Conservation (phyloP, 1,139 yeast genomes). For the Candida tropicalis region DNA sequence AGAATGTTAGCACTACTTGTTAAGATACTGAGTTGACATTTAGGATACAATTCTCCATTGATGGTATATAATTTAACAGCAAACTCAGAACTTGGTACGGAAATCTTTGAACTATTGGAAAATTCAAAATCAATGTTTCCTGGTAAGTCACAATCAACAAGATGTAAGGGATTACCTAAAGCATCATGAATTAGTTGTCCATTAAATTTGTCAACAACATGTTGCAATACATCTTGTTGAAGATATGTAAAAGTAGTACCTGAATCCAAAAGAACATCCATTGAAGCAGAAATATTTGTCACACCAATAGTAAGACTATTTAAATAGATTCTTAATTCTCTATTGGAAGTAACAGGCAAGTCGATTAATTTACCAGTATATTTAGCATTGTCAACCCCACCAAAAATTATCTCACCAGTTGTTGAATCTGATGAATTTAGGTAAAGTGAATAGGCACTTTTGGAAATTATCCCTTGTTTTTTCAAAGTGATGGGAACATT, state of each 20-base stretch:
- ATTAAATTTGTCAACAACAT: slow-evolving; percentile 25
- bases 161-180: background rate
- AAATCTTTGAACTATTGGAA: slow-evolving; percentile 10
- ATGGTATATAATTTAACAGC: slow-evolving; percentile 18
- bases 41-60: slow-evolving; percentile 5
- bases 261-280: slow-evolving; percentile 22
- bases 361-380: slow-evolving; percentile 23
- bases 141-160: slow-evolving; percentile 6
- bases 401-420: slow-evolving; percentile 30
- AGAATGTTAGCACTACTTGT: slow-evolving; percentile 17
- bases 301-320: slow-evolving; percentile 2
- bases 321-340: slow-evolving; percentile 9
- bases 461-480: slow-evolving; percentile 49
- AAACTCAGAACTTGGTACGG: slow-evolving; percentile 10
- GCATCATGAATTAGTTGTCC: slow-evolving; percentile 9
- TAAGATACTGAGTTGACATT: slow-evolving; percentile 8
- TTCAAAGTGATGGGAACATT: slow-evolving; percentile 35
- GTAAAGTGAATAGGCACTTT: slow-evolving; percentile 39
- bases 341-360: slow-evolving; percentile 10
- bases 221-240: slow-evolving; percentile 19
- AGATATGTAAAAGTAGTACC: slow-evolving; percentile 35
- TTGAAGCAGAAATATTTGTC: background rate
- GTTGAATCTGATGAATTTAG: slow-evolving; percentile 24
- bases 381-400: slow-evolving; percentile 33
- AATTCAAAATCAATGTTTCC: slow-evolving; percentile 12